Base-by-base conservation (phyloP, 441 rosid genomes). In the Populus hybrid region DNA sequence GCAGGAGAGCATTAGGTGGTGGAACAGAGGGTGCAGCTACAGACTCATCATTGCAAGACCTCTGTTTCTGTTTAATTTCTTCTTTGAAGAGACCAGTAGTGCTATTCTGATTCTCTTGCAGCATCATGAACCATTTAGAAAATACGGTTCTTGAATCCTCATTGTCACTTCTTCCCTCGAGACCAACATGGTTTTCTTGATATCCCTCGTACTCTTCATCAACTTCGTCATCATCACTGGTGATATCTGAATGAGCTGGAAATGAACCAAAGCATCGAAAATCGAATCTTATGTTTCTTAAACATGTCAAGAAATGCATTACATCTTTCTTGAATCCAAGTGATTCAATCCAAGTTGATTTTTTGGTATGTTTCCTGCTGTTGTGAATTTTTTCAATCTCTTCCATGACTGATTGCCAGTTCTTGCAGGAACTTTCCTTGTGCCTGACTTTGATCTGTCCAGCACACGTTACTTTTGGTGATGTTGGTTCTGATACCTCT, bases 401-500 rank as follows among this genome's bases (percentile, higher is more conserved):
- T 70, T 89, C 97, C 97, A 95, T 93, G 6, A 93, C 92, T 0
- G 97, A 90, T 81, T 93, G 97, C 98, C 98, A 93, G 78, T 83
- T 91, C 88, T 90, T 93, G 81, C 92, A 83, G 46, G 92, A 67
- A 42, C 83, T 76, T 2, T 80, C 77, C 66, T 90, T 89, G 28
- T 90, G 89, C 81, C 86, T 82, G 40, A 92, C 95, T 85, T 92
- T 95, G 88, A 95, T 93, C 92, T 95, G 95, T 54, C 99, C 99
- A 0, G 93, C 94, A 28, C 99, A 95, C 0, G 94, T 95, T 36
- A 95, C 97, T 77, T 93, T 91, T 0, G 99, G 98, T 8, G 99
- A 95, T 16, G 94, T 95, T 0, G 99, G 99, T 70, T 95, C 97
- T 0, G 88, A 75, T 54, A 88, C 85, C 79, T 85, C 93, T 1